These are phyloP conservation scores for Elsinoe arachidis DNA, from an alignment of 2,329 filamentous ascomycete genomes.

Conservation along the genomic window DNA sequence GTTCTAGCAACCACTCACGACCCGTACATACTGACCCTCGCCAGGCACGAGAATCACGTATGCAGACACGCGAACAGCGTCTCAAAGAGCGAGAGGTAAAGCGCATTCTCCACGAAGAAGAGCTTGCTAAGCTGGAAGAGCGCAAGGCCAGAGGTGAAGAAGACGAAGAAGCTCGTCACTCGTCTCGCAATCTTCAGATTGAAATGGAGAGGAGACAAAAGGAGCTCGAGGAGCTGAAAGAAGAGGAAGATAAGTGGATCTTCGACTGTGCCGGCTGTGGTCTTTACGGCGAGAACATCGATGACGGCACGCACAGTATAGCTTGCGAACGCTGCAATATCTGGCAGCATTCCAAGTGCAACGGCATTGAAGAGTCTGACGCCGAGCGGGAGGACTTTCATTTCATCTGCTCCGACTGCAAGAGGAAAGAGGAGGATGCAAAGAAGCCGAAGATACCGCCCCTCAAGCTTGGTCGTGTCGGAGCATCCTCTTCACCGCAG, in stretches of 20 bases:
- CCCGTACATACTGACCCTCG: slow-evolving; percentile 20
- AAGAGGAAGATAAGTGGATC: slow-evolving; percentile 75
- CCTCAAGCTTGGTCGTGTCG: slow-evolving; percentile 44
- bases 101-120: slow-evolving; percentile 74
- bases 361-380: slow-evolving; percentile 67
- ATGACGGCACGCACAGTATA: slow-evolving; percentile 89
- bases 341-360: slow-evolving; percentile 94
- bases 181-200: slow-evolving; percentile 69
- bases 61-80: slow-evolving; percentile 77
- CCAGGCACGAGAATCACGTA: slow-evolving; percentile 64
- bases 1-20: background rate
- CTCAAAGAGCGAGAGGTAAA: slow-evolving; percentile 78
- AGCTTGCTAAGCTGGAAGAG: slow-evolving; percentile 69
- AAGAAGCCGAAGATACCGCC: slow-evolving; percentile 54
- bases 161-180: slow-evolving; percentile 45
- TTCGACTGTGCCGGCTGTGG: slow-evolving; percentile 90
- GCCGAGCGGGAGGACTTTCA: slow-evolving; percentile 81
- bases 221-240: slow-evolving; percentile 60
- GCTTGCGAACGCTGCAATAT: slow-evolving; percentile 89
- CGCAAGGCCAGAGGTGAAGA: slow-evolving; percentile 47
- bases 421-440: slow-evolving; percentile 54
- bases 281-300: slow-evolving; percentile 74
- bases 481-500: slow-evolving; percentile 20
- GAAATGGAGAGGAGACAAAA: slow-evolving; percentile 74
- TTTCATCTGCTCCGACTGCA: slow-evolving; percentile 75